Base-by-base conservation (phyloP, 176 grass and related monocot species). In the Hyparrhenia diplandra region DNA sequence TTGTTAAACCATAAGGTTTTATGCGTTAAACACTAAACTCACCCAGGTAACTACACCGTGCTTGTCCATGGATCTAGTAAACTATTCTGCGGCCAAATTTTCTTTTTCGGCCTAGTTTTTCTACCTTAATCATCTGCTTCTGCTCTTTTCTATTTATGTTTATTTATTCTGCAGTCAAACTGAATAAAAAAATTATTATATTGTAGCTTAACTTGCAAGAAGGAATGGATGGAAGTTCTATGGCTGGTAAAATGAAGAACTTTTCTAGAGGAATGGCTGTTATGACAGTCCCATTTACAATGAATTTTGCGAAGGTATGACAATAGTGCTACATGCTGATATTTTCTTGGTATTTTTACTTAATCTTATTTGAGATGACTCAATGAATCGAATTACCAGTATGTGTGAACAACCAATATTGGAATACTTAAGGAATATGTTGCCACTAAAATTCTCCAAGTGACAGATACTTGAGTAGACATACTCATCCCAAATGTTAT, bases 161-260 rank as follows among this genome's bases (percentile, higher is more conserved):
- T 45, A 69, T 17, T 40, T 18, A 57, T 51, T 40, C 16, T n/a
- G 12, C 18, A 84, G 25, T 75, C 31, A 55, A 80, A 78, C 65
- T 10, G 61, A 60, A 67, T 16, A 37, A 58, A 73, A 73, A 36
- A 67, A 35, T 78, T 32, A 13, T 85, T 37, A 52, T 67, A 47
- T 82, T 82, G 76, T 83, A 98, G 96, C 76, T 95, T 66, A 98
- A 98, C 78, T 88, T 95, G 86, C 96, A 98, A 91, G 86, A 93
- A 93, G 96, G 92, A 69, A 84, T 95, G 86, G 85, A 95, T 77
- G 92, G 88, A 52, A 99, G 90, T 91, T 52, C 92, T 63, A 86
- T 86, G 86, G 79, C 75, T 1, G 61, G 73, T 72, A 95, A 84
- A 66, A 95, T 95, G 96, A 98, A 98, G 76, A 86, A 55, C 5